Conservation (phyloP, 352 stramenopile genomes). For the Phytophthora cactorum region DNA sequence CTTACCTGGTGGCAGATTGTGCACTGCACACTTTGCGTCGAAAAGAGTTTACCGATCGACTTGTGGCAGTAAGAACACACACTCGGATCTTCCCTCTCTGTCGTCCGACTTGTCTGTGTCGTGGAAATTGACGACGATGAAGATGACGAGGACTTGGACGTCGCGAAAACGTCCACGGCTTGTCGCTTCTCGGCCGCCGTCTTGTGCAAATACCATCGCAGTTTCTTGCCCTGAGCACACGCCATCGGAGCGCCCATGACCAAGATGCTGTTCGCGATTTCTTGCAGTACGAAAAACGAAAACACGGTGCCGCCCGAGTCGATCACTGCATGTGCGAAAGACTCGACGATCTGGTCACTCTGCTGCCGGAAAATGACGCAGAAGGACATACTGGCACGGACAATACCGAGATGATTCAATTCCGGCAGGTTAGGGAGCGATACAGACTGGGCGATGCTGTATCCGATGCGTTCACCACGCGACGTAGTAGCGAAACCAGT, state of each 20-base stretch:
- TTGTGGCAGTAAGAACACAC: slow-evolving; percentile 21
- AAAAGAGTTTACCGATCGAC: slow-evolving; percentile 27
- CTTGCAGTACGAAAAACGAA: slow-evolving; percentile 46
- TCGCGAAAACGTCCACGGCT: slow-evolving; percentile 10
- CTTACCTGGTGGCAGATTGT: slow-evolving; percentile 30
- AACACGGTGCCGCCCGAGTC: slow-evolving; percentile 43
- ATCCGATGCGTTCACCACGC: slow-evolving; percentile 53
- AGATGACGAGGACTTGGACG: slow-evolving; percentile 33
- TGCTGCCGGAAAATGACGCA: slow-evolving; percentile 53
- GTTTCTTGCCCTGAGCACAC: slow-evolving; percentile 59
- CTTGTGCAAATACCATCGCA: slow-evolving; percentile 54
- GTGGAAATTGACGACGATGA: slow-evolving; percentile 6
- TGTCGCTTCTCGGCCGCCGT: slow-evolving; percentile 11
- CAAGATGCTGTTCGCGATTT: slow-evolving; percentile 36
- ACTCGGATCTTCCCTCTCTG: slow-evolving; percentile 8
- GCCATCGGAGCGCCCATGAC: slow-evolving; percentile 39
- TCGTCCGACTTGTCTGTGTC: neutral
- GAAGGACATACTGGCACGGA: slow-evolving; percentile 51
- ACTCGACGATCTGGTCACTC: slow-evolving; percentile 41
- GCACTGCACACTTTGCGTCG: slow-evolving; percentile 23
- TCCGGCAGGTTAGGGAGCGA: slow-evolving; percentile 48
- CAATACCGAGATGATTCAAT: slow-evolving; percentile 38
- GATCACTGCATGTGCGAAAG: slow-evolving; percentile 49
- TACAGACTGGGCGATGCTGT: slow-evolving; percentile 54
- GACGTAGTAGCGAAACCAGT: slow-evolving; percentile 42